phyloP scores from a whole-genome alignment of 1,139 yeast genomes.

The Suhomyces maxii region DNA sequence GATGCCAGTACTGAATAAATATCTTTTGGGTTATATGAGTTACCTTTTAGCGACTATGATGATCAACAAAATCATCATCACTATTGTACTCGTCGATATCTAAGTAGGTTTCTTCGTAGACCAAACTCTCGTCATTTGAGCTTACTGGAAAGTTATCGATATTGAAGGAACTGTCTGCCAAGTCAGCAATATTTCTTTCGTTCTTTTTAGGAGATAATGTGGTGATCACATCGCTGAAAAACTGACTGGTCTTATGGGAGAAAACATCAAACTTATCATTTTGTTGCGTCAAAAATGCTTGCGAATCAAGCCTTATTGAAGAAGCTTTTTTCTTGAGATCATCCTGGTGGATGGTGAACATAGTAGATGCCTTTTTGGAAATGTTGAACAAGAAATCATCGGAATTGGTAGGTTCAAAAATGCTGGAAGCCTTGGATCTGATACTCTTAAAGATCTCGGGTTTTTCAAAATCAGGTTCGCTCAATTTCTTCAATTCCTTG shows the following conservation, averaged over 20 bases:
- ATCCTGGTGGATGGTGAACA: constrained; percentile 10
- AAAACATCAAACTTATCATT: constrained; percentile 13
- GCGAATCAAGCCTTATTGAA: constrained; percentile 11
- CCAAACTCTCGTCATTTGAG: constrained; percentile 5
- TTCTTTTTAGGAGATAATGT: constrained; percentile 17
- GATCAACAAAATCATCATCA: constrained; percentile 10
- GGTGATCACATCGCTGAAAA: constrained; percentile 17
- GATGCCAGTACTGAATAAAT: no score
- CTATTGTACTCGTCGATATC: constrained; percentile 32
- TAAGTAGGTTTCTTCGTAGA: constrained; percentile 14
- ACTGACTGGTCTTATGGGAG: constrained; percentile 15
- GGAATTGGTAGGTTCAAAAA: not conserved
- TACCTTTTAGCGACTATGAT: no score
- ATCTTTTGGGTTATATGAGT: no score
- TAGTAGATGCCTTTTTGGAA: constrained; percentile 8
- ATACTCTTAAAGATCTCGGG: constrained; percentile 1
- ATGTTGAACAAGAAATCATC: constrained; percentile 1
- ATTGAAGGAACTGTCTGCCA: constrained; percentile 28
- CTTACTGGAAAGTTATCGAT: constrained; percentile 23
- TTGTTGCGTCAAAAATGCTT: constrained; percentile 7
- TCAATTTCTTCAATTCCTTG: constrained; percentile 8
- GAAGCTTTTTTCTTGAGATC: constrained; percentile 23
- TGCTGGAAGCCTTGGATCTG: constrained; percentile 2
- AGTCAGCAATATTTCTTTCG: constrained; percentile 6
- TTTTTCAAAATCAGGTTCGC: not conserved